Evolutionary conservation across 495 filamentous ascomycete genomes (phyloP).

Genomic region (Hypomontagnella monticulosa): DNA sequence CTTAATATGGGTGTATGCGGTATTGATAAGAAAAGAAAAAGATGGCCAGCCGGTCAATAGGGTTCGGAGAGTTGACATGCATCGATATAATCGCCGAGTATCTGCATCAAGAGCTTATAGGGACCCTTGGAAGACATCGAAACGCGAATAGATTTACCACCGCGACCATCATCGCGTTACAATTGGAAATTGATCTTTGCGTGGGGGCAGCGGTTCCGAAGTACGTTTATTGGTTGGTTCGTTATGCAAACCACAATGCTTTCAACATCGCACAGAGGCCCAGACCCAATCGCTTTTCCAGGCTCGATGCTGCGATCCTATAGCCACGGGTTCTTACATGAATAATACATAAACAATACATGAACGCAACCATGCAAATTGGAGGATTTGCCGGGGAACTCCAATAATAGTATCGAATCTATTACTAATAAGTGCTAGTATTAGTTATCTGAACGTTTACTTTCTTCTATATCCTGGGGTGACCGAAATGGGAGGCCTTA

Average conservation of each 20-base stretch:
- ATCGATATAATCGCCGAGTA: constrained; percentile 2
- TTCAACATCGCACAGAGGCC: constrained; percentile 2
- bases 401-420: no score
- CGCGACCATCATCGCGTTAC: neutral
- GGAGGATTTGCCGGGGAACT: no score
- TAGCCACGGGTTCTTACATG: no score
- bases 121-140: constrained; percentile 7
- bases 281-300: neutral
- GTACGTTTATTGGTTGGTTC: constrained; percentile 11
- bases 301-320: no score
- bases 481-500: constrained; percentile 3
- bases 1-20: neutral
- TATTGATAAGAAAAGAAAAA: neutral
- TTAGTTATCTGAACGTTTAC: no score
- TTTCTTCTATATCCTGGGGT: neutral
- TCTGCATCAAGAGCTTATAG: neutral
- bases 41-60: neutral
- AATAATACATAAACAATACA: no score
- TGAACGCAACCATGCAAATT: no score
- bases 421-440: no score
- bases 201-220: constrained; percentile 26
- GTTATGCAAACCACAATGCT: constrained; percentile 14
- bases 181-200: constrained; percentile 12
- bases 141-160: constrained; percentile 14
- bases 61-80: neutral